Percentiles rank a stretch among this genome's conserved stretches.
Evolutionary conservation across 148 eudicot genomes (phyloP).

Genomic region (Dysphania ambrosioides): DNA sequence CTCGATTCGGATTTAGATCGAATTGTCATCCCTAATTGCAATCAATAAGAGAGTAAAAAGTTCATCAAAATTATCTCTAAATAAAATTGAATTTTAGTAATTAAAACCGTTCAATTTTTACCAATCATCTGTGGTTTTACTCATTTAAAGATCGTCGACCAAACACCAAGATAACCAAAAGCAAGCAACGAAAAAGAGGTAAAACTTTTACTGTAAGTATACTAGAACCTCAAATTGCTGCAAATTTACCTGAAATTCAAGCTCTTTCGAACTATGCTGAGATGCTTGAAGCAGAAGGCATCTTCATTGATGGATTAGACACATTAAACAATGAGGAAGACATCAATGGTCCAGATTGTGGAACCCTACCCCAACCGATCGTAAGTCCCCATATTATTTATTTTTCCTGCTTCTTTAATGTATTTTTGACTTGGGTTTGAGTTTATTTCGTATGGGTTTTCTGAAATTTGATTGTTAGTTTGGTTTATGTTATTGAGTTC

Average conservation of each 20-base stretch:
- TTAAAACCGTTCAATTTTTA: too few species aligned
- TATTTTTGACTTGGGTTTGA: too few species aligned
- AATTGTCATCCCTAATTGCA: too few species aligned
- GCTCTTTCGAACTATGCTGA: neutral
- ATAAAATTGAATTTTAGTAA: too few species aligned
- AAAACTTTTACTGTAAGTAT: neutral
- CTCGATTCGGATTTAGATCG: too few species aligned
- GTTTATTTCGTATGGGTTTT: too few species aligned
- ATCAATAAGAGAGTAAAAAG: too few species aligned
- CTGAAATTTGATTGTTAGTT: neutral
- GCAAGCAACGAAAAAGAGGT: neutral
- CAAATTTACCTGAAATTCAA: neutral
- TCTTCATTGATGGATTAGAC: neutral
- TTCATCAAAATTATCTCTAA: too few species aligned
- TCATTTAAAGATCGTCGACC: too few species aligned
- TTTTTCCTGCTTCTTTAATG: neutral
- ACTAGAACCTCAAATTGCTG: neutral
- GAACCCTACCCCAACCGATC: slow-evolving; percentile 6
- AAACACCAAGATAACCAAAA: too few species aligned
- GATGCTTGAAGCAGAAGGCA: neutral
- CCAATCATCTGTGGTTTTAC: too few species aligned
- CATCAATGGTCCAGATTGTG: neutral
- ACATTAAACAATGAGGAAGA: neutral
- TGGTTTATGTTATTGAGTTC: neutral
- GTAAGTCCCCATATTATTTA: neutral